A percentile compares a stretch with the other conserved stretches of the same genome.
phyloP scores from a whole-genome alignment of 2,329 filamentous ascomycete species.

The Penicillium sp. region DNA sequence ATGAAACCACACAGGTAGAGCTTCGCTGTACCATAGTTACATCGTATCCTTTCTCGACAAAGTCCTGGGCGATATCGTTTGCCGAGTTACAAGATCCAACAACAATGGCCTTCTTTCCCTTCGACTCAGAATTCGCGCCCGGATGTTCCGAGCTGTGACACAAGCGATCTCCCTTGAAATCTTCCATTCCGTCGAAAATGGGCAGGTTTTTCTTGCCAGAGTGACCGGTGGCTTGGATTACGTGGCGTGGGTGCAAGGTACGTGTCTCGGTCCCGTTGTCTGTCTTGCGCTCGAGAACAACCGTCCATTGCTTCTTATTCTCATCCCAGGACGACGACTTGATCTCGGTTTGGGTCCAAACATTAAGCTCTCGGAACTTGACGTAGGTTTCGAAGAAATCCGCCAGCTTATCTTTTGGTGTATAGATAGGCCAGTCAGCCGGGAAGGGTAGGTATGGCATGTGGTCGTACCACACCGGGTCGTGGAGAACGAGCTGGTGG shows the following conservation, averaged over 20 bases:
- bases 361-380: conserved; percentile 63
- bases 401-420: conserved; percentile 68
- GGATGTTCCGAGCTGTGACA: conserved; percentile 63
- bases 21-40: conserved; percentile 70
- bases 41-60: conserved; percentile 62
- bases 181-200: conserved; percentile 48
- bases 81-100: conserved; percentile 68
- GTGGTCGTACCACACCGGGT: conserved; percentile 58
- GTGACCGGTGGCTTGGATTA: conserved; percentile 67
- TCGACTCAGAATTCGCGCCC: conserved; percentile 49
- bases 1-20: conserved; percentile 63
- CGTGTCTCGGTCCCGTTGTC: conserved; percentile 48
- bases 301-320: conserved; percentile 52
- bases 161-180: conserved; percentile 58
- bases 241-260: conserved; percentile 59
- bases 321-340: conserved; percentile 53
- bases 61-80: conserved; percentile 69
- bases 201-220: conserved; percentile 62
- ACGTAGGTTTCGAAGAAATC: conserved; percentile 68
- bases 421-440: conserved; percentile 65
- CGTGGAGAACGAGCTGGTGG: conserved; percentile 65
- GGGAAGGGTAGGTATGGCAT: conserved; percentile 66
- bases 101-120: conserved; percentile 61
- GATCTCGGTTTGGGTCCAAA: conserved; percentile 60
- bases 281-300: conserved; percentile 49